A percentile compares a stretch with the other conserved stretches of the same genome.
These are phyloP conservation scores for Salix exigua DNA, from an alignment of 345 rosid genomes.

Conservation along the genomic window DNA sequence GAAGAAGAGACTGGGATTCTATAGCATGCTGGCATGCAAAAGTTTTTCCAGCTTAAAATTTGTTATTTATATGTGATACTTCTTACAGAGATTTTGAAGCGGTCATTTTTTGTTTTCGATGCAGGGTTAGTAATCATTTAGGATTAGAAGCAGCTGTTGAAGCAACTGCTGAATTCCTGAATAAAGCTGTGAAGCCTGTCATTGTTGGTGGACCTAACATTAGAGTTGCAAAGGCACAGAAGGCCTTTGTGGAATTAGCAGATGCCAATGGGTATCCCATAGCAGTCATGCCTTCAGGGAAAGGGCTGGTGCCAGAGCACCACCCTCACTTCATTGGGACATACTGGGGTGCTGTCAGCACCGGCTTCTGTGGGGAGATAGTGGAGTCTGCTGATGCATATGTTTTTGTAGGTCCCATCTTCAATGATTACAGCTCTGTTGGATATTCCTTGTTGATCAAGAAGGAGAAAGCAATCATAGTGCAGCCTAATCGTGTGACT, in stretches of 20 bases:
- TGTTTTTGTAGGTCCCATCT: slow-evolving; percentile 65
- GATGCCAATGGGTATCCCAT: slow-evolving; percentile 53
- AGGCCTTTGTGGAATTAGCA: slow-evolving; percentile 50
- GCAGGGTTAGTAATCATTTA: slow-evolving; percentile 59
- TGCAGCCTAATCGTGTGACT: slow-evolving; percentile 64
- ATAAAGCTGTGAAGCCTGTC: slow-evolving; percentile 74
- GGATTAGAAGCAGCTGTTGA: slow-evolving; percentile 75
- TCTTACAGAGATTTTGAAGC: not conserved
- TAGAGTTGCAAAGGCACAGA: slow-evolving; percentile 52
- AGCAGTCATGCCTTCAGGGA: slow-evolving; percentile 65
- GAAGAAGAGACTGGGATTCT: not conserved
- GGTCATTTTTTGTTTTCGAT: slow-evolving; percentile 7
- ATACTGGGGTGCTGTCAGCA: slow-evolving; percentile 77
- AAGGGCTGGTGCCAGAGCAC: slow-evolving; percentile 60
- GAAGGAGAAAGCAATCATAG: slow-evolving; percentile 56
- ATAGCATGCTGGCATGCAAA: not conserved
- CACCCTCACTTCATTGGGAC: slow-evolving; percentile 69
- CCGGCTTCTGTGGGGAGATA: slow-evolving; percentile 58
- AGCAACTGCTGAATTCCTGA: slow-evolving; percentile 56
- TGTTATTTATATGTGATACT: not conserved
- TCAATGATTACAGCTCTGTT: slow-evolving; percentile 71
- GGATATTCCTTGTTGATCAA: slow-evolving; percentile 66
- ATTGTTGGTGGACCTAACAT: slow-evolving; percentile 62
- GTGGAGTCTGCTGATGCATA: slow-evolving; percentile 83
- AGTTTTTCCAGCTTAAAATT: not conserved